These are phyloP conservation scores for Paramecium biaurelia DNA, from an alignment of 73 alveolate species.

Conservation along the genomic window DNA sequence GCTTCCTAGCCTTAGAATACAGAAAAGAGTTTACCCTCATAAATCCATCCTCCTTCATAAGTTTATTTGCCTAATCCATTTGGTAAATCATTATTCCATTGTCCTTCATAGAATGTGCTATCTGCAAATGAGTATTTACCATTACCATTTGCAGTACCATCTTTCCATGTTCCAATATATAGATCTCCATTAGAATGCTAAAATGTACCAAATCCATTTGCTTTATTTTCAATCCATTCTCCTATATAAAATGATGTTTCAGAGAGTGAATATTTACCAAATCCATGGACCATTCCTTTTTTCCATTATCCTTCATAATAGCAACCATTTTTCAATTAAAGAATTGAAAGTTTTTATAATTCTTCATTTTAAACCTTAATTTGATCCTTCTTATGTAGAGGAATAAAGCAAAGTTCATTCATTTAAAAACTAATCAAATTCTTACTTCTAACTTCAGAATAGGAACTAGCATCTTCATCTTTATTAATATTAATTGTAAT, in stretches of 20 bases:
- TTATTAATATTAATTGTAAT: neutral
- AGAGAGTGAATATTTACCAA: neutral
- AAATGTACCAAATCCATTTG: slow-evolving; percentile 79
- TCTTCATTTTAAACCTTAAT: neutral
- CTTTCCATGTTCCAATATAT: slow-evolving; percentile 75
- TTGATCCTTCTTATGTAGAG: neutral
- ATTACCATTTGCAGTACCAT: slow-evolving; percentile 51
- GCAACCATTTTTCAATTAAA: neutral
- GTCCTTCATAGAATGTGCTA: slow-evolving; percentile 90
- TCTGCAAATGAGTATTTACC: slow-evolving; percentile 74
- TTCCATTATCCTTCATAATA: neutral
- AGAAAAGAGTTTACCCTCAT: slow-evolving; percentile 71
- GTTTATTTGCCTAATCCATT: slow-evolving; percentile 85
- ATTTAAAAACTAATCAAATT: neutral
- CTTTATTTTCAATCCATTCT: neutral
- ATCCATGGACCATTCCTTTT: neutral
- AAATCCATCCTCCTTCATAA: slow-evolving; percentile 78
- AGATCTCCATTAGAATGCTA: slow-evolving; percentile 72
- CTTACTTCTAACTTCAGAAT: neutral
- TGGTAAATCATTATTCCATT: slow-evolving; percentile 88
- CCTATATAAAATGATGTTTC: neutral
- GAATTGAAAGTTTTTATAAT: neutral
- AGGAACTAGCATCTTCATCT: neutral
- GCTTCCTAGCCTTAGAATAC: slow-evolving; percentile 47
- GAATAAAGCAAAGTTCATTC: neutral